Base-by-base conservation (phyloP, 2,329 filamentous ascomycete species). In the Penicillium hordei region DNA sequence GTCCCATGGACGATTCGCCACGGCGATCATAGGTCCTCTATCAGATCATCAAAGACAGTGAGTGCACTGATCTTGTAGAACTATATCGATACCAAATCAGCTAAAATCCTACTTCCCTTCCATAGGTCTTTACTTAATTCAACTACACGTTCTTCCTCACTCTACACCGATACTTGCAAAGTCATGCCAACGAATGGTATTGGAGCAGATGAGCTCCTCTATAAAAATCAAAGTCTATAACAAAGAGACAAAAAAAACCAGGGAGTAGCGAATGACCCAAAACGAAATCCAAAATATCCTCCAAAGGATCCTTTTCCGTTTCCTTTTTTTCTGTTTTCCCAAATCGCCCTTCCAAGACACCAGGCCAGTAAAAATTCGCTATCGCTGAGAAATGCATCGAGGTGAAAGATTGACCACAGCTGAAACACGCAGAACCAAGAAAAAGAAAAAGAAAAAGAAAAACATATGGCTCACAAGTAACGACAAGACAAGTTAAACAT, bases 311-410 rank as follows among this genome's bases (percentile, higher is more conserved):
- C 56, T 55, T 52, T 57, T 58, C 34, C 58, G 40, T 53, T 51
- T 50, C 56, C 55, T 49, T 49, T 57, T 62, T 65, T 61, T 58
- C 56, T 55, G 48, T 45, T 61, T 64, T 64, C 60, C 57, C 58
- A 49, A 53, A 49, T 55, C 38, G 10, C 48, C 55, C 60, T 48
- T 59, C 64, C 61, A 65, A 52, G 60, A 67, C 62, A 65, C 65
- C 65, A 64, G 50, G 50, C 50, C 39, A 33, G 39, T 34, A 63
- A 63, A 57, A 62, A 62, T 61, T 55, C 55, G 55, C 49, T 55
- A 66, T 65, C 65, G 65, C 64, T 64, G 64, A 67, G 60, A 68
- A 68, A 68, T 68, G 65, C 65, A 65, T 61, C 51, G 55, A 45
- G 53, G 53, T 40, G 45, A 62, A 62, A 58, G 52, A 65, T 52